These are phyloP conservation scores for Boletus pseudopeckii DNA, from an alignment of 768 basidiomycete species.

Conservation along the genomic window DNA sequence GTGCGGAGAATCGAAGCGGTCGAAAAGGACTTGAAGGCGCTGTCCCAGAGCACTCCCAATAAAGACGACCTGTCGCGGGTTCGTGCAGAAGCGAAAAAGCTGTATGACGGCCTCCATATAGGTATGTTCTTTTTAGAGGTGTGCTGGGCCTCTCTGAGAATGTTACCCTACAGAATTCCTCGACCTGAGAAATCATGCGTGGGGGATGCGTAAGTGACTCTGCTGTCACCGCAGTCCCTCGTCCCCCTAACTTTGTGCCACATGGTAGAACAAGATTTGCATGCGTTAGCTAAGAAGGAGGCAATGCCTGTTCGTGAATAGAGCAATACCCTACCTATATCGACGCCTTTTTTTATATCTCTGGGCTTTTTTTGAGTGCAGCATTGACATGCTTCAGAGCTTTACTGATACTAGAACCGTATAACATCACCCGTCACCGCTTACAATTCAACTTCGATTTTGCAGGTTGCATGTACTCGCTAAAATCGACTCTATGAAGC, in stretches of 20 bases:
- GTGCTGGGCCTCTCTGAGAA: neutral
- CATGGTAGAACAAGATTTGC: constrained; percentile 71
- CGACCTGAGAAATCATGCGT: constrained; percentile 76
- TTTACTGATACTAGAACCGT: neutral
- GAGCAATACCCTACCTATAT: constrained; percentile 14
- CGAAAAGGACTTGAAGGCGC: constrained; percentile 82
- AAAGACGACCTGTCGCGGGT: constrained; percentile 81
- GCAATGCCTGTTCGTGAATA: constrained; percentile 57
- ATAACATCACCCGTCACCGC: neutral
- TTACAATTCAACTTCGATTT: neutral
- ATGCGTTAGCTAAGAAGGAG: constrained; percentile 67
- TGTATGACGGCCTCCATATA: constrained; percentile 80
- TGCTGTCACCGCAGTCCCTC: neutral
- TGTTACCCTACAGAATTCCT: constrained; percentile 56
- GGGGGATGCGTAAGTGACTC: constrained; percentile 75
- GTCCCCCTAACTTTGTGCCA: neutral
- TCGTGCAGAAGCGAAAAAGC: constrained; percentile 80
- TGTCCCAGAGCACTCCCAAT: constrained; percentile 59
- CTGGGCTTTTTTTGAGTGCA: neutral
- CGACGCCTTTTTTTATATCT: neutral
- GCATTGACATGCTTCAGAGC: neutral
- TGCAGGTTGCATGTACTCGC: neutral
- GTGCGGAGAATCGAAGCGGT: constrained; percentile 80
- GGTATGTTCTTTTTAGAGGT: constrained; percentile 41
- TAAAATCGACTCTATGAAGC: neutral